These are phyloP conservation scores for Dothistroma pini DNA, from an alignment of 2,329 filamentous ascomycete genomes.

Conservation along the genomic window DNA sequence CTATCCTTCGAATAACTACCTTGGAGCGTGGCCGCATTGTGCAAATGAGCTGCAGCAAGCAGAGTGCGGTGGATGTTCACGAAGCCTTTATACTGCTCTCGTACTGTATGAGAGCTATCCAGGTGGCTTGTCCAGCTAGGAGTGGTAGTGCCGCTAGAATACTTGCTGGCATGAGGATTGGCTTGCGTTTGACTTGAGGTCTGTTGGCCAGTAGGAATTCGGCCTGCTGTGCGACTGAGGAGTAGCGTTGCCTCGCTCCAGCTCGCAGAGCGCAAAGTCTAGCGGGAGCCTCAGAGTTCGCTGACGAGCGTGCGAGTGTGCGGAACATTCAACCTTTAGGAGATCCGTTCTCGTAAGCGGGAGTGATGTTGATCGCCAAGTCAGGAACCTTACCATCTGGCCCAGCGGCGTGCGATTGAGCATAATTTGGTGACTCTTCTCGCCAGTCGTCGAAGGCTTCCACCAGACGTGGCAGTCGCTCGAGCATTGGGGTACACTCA, in stretches of 20 bases:
- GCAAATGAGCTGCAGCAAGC: not conserved
- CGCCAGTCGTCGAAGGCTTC: not conserved
- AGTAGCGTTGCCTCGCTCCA: not conserved
- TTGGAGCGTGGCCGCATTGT: not conserved
- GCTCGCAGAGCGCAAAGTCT: not conserved
- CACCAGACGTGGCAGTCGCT: not conserved
- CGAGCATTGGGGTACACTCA: not conserved
- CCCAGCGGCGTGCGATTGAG: not conserved
- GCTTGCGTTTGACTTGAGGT: not conserved
- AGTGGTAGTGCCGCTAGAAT: not conserved
- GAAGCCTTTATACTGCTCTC: not conserved
- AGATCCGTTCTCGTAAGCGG: not conserved
- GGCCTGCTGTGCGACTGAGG: not conserved
- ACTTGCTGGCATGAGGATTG: not conserved
- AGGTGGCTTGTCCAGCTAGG: not conserved
- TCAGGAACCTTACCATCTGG: not conserved
- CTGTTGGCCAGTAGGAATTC: not conserved
- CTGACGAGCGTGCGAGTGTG: not conserved
- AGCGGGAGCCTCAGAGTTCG: not conserved
- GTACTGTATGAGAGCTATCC: not conserved
- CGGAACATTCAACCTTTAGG: not conserved
- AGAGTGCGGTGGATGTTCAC: not conserved
- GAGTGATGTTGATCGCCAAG: not conserved
- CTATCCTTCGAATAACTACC: not conserved
- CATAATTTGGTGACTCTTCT: not conserved